Evolutionary conservation across 345 rosid species (phyloP), one percentile per base, ranked within the genome.

Genomic region (Eucalyptus victrix): DNA sequence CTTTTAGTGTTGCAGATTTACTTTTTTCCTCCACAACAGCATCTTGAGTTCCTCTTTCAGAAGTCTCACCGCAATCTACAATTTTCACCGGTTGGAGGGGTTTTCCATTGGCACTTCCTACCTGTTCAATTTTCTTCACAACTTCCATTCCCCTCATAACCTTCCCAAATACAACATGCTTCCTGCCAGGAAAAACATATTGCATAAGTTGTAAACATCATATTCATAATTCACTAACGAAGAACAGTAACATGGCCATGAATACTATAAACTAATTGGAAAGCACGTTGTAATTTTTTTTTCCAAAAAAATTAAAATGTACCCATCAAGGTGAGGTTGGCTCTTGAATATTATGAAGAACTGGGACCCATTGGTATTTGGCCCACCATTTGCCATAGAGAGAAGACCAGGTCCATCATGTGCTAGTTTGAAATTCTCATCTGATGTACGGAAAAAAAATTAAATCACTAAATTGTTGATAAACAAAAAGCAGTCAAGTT

Each of bases 121-220:
- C 94, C 87, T 88, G 93, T 90, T 97, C 99, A 88, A 98, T 94
- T 94, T 94, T 96, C 92, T 96, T 95, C 90, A 98, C 92, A 88
- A 94, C 91, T 47, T 95, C 98, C 94, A 95, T 89, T 92, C 99
- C 99, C 93, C 94, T 94, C 34, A 91, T 91, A 49, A 97, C 98
- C 94, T 96, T 97, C 60, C 99, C 99, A 85, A 98, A 98, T 67
- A 98, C 99, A 90, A 97, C 99, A 93, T 97, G 99, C 89, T 98
- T 98, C 95, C 99, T 98, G 94, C 90, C 90, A 90, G 47, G 86
- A 37, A 80, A 65, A 47, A 56, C 45, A 85, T 81, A 51, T 10
- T 3, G 47, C 44, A 21, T 40, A 40, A 76, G 47, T 76, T 40
- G 30, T 21, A 76, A 76, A 40, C 85, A 76, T 11, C 47, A 76